Conservation (phyloP, 768 basidiomycete species). For the Lentinus tigrinus region DNA sequence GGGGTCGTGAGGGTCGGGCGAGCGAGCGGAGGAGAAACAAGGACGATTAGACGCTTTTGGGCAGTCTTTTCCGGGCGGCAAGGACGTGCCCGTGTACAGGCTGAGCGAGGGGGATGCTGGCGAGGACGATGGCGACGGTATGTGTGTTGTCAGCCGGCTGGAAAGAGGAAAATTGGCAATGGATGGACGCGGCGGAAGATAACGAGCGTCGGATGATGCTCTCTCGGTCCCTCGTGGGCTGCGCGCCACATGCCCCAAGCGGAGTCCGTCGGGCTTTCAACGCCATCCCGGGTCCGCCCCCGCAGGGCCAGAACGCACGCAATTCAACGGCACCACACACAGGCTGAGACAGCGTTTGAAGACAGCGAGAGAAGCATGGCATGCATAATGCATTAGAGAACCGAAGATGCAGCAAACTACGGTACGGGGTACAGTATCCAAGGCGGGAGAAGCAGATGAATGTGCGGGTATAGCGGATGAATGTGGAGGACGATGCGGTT, state of each 20-base stretch:
- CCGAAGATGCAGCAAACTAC: too few relatives aligned
- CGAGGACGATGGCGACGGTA: conserved; percentile 7
- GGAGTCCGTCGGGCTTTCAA: conserved; percentile 23
- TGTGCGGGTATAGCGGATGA: conserved; percentile 9
- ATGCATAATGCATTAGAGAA: not conserved
- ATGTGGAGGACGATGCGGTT: not conserved
- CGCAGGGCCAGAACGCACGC: too few relatives aligned
- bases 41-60: conserved; percentile 18
- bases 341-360: too few relatives aligned
- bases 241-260: conserved; percentile 24
- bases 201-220: conserved; percentile 31
- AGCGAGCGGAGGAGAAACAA: conserved; percentile 15
- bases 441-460: not conserved
- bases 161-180: conserved; percentile 39
- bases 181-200: conserved; percentile 39
- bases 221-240: conserved; percentile 11
- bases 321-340: too few relatives aligned
- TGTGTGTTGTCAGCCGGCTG: conserved; percentile 30
- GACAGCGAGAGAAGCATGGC: not conserved
- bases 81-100: conserved; percentile 1
- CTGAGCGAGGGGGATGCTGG: conserved; percentile 5
- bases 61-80: conserved; percentile 14
- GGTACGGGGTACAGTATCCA: too few relatives aligned
- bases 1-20: conserved; percentile 22
- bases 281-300: not conserved